Percentiles rank a stretch among this genome's conserved stretches.
Conservation (phyloP, 768 basidiomycete species). For the Mrakia frigida region DNA sequence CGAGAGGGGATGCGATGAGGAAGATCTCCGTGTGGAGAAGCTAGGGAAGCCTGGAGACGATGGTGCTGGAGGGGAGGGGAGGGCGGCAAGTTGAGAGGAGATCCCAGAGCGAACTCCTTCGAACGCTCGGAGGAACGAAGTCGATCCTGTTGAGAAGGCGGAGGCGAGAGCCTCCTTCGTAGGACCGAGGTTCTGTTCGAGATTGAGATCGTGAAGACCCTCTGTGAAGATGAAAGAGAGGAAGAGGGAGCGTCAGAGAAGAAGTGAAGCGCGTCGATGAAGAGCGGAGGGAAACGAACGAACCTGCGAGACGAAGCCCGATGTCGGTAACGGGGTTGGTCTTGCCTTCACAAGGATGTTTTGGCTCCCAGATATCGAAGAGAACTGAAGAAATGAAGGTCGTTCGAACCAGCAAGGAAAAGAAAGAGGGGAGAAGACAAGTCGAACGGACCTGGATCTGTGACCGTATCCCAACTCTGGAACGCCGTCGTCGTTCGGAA, state of each 20-base stretch:
- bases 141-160: constrained; percentile 67
- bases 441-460: constrained; percentile 59
- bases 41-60: neutral
- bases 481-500: constrained; percentile 84
- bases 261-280: neutral
- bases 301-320: constrained; percentile 67
- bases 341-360: constrained; percentile 57
- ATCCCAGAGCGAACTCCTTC: constrained; percentile 69
- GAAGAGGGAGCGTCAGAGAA: neutral
- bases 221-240: constrained; percentile 46
- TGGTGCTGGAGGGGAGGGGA: neutral
- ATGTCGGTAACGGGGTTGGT: constrained; percentile 86
- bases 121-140: constrained; percentile 80
- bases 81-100: constrained; percentile 34
- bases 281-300: neutral
- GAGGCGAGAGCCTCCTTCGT: constrained; percentile 81
- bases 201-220: constrained; percentile 85
- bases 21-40: neutral
- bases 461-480: constrained; percentile 81
- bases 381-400: constrained; percentile 47
- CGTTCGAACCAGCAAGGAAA: neutral
- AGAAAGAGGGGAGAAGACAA: neutral
- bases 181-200: constrained; percentile 90
- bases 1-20: constrained; percentile 7
- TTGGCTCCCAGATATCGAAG: constrained; percentile 92